Conservation (phyloP, 805 yeast species). For the Wickerhamomyces hampshirensis region DNA sequence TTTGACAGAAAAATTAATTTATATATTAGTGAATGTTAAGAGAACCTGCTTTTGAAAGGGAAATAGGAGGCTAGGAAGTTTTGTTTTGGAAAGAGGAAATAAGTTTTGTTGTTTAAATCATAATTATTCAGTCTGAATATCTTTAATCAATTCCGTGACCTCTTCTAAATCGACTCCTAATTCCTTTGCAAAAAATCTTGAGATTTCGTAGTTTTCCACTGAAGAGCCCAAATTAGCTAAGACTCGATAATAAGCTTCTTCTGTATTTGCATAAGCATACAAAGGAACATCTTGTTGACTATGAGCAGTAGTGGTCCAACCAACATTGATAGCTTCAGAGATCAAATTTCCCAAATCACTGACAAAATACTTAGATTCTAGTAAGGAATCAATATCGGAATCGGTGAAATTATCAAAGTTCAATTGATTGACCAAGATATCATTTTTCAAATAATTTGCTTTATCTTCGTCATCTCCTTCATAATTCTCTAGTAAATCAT, state of each 20-base stretch:
- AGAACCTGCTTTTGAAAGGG: no score
- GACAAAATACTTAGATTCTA: constrained; percentile 28
- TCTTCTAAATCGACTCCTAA: constrained; percentile 43
- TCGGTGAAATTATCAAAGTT: constrained; percentile 27
- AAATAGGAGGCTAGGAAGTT: no score
- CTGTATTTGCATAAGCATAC: constrained; percentile 67
- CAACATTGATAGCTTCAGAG: constrained; percentile 73
- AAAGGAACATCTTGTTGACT: constrained; percentile 92
- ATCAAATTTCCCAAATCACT: constrained; percentile 61
- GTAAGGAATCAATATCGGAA: constrained; percentile 44
- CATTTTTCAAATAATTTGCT: constrained; percentile 42
- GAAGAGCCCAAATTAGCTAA: constrained; percentile 64
- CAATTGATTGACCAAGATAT: constrained; percentile 40
- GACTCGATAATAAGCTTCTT: constrained; percentile 36
- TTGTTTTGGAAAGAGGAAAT: no score
- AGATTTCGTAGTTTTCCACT: constrained; percentile 83
- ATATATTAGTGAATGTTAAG: no score
- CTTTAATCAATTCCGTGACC: constrained; percentile 38
- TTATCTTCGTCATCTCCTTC: constrained; percentile 32
- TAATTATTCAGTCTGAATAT: constrained; percentile 7
- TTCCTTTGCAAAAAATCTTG: constrained; percentile 58
- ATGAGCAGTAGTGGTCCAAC: constrained; percentile 96
- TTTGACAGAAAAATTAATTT: no score
- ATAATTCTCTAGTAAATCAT: constrained; percentile 36
- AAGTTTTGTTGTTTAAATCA: no score